Evolutionary conservation across 2,329 filamentous ascomycete species (phyloP), one percentile per base, ranked within the genome.

Genomic region (Helminthosporium solani): DNA sequence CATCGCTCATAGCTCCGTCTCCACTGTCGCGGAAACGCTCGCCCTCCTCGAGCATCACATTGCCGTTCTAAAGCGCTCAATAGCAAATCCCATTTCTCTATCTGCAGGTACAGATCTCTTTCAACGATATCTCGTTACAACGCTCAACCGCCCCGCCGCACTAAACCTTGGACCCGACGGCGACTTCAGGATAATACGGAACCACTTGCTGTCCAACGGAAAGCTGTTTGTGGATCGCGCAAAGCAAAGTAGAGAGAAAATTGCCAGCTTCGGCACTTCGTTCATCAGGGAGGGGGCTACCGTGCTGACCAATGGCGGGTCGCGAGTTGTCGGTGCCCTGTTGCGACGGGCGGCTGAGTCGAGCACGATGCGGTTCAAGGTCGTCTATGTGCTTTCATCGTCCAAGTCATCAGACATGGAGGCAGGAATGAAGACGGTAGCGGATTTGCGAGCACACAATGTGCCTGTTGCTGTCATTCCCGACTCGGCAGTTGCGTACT

Each of bases 61-160:
- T 40, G 78, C 82, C 42, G 82, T 84, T 61, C 82, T 99, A 54
- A 92, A 91, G 70, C 78, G 79, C 47, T 83, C 85, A 16, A 86
- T 95, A 42, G 79, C 86, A 7, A 97, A 99, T 73, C 88, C 91
- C 12, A 88, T 97, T 46, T 92, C 91, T 3, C 83, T 97, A 14
- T 90, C 88, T 39, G 94, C 95, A 44, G 94, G 94, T 61, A 96
- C 91, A 49, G 91, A 96, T 70, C 83, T 97, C 48, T 97, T 99
- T 77, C 88, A 94, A 69, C 87, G 92, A 67, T 97, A 95, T 73
- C 83, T 99, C 58, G 86, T 96, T 62, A 84, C 85, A 46, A 90
- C 80, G 16, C 70, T 86, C 58, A 80, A 84, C 67, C 71, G 78
- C 50, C 76, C 80, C 14, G 59, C 62, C 15, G 64, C 63, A 44